These are phyloP conservation scores for Closterium sp. DNA, from an alignment of 139 green algal species.

Conservation along the genomic window DNA sequence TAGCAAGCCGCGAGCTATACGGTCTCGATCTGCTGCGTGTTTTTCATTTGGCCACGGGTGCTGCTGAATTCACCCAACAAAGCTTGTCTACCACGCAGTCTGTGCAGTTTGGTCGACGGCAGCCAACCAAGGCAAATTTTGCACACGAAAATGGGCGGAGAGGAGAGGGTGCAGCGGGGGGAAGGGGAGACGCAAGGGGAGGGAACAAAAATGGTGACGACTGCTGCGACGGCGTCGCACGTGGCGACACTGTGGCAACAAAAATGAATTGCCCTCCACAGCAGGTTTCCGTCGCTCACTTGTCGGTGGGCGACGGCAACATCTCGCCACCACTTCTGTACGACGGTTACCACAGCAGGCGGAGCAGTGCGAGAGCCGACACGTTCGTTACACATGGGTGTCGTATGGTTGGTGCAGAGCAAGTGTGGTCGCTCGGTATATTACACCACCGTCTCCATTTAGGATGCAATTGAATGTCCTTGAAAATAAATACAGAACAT, in stretches of 20 bases:
- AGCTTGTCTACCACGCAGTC: too few relatives aligned
- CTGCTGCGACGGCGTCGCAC: neutral
- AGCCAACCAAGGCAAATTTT: too few relatives aligned
- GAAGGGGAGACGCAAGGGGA: neutral
- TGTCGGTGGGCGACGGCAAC: neutral
- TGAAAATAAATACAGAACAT: too few relatives aligned
- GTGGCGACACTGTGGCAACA: neutral
- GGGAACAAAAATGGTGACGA: neutral
- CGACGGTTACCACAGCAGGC: neutral
- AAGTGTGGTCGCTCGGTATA: too few relatives aligned
- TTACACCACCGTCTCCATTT: too few relatives aligned
- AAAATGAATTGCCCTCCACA: neutral
- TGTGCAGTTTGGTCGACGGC: too few relatives aligned
- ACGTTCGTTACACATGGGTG: neutral
- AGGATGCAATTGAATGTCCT: too few relatives aligned
- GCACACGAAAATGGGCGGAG: neutral
- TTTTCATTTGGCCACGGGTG: neutral
- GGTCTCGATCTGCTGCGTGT: neutral
- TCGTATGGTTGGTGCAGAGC: too few relatives aligned
- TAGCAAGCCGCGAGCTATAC: neutral
- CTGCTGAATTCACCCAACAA: neutral
- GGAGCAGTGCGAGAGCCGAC: neutral
- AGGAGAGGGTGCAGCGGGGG: neutral
- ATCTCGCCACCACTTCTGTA: neutral
- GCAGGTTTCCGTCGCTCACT: neutral